Evolutionary conservation across 306 rosid species (phyloP).

Genomic region (Boehmeria nivea): DNA sequence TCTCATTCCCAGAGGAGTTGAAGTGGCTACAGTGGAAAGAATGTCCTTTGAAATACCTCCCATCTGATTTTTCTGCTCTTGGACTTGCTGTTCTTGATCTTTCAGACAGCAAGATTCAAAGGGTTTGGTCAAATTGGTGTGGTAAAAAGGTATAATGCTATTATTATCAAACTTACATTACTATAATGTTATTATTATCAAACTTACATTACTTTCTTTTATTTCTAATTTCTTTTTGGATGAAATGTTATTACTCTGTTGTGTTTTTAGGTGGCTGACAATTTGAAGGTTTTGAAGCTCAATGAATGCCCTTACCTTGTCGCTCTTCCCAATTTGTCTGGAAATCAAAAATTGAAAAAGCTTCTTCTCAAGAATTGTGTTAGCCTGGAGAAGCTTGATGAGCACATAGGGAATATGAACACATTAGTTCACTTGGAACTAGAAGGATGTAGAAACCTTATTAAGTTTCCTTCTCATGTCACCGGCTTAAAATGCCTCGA

Average conservation of each 20-base stretch:
- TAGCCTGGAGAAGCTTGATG: conserved; percentile 37
- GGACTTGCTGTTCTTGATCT: conserved; percentile 57
- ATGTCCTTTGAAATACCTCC: conserved; percentile 39
- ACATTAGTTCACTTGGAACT: conserved; percentile 44
- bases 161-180: neutral
- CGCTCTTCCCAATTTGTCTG: conserved; percentile 50
- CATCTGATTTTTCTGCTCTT: conserved; percentile 39
- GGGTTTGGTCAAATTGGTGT: conserved; percentile 25
- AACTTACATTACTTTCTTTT: neutral
- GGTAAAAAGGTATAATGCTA: conserved; percentile 28
- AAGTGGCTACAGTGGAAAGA: conserved; percentile 70
- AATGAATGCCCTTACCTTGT: conserved; percentile 25
- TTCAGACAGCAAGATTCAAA: conserved; percentile 36
- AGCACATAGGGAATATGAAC: conserved; percentile 38
- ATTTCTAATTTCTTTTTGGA: too few relatives aligned
- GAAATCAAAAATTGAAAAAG: conserved; percentile 38
- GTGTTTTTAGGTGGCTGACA: conserved; percentile 45
- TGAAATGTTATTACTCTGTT: too few relatives aligned
- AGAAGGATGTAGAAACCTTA: conserved; percentile 29
- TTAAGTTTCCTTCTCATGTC: conserved; percentile 41
- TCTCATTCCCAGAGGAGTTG: conserved; percentile 39
- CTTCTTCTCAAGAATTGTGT: conserved; percentile 40
- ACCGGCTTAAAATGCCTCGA: conserved; percentile 52
- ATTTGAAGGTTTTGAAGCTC: conserved; percentile 46
- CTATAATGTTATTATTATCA: too few relatives aligned